Base-by-base conservation (phyloP, 2,329 filamentous ascomycete species). In the Monosporascus sp. region DNA sequence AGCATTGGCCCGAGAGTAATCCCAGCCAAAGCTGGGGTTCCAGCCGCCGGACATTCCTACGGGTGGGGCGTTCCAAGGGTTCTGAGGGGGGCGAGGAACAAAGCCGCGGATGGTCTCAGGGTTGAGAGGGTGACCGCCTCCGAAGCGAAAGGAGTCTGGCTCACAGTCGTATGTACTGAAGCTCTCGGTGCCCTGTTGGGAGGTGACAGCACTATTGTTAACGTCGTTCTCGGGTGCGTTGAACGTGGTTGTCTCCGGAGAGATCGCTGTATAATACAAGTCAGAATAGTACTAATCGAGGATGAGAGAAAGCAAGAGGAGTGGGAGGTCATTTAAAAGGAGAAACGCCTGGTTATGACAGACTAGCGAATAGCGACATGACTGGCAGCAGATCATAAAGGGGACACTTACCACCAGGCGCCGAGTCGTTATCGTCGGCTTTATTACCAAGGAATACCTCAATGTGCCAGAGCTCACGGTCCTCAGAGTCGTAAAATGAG, bases 401-500 rank as follows among this genome's bases (percentile, higher is more conserved):
- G 24, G 53, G 50, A 11, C 50, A 50, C 36, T 48, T 36, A 18
- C 39, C 11, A 9, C 56, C 54, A 31, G 55, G 31, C 17, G 49
- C 37, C 17, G 52, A 41, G 9, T 24, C 48, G n/a, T 39, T 39
- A 18, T 50, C 25, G 37, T 50, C 39, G 17, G 54, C 54, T 15
- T 43, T 48, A 35, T 58, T 66, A 7, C 66, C 68, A 24, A 72
- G 53, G 27, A 79, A 74, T 20, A 77, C 52, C 62, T 79, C 71
- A 0, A 69, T 74, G 46, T 75, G 77, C 75, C 76, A 80, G 39
- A 80, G 54, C 4, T 70, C 62, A 36, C 63, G 65, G 43, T 71
- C 70, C 9, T 70, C 51, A 1, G 57, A 51, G 65, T 80, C 75
- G 63, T 76, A 78, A 50, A 79, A 80, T 1, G 72, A 71, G 0